These are phyloP conservation scores for Corallochytrium limacisporum DNA, from an alignment of 78 protist genomes.

Conservation along the genomic window DNA sequence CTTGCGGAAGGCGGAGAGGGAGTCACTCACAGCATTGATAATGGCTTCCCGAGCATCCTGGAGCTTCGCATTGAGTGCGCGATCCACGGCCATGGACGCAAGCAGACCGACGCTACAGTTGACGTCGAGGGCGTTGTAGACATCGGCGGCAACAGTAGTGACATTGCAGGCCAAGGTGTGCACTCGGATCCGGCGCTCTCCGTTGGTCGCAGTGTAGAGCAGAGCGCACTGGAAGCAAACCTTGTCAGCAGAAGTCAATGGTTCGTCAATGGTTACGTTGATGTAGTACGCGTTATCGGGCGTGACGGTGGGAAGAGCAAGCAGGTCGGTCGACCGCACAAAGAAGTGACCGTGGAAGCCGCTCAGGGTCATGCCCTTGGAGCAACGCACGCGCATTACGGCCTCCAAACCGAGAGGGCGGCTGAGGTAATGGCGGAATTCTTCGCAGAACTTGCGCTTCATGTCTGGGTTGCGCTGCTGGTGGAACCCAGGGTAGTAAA, in stretches of 20 bases:
- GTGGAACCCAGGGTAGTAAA: conserved; percentile 10
- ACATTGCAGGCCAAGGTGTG: conserved; percentile 4
- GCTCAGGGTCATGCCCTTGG: neutral
- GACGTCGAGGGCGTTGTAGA: too few relatives aligned
- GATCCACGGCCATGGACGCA: conserved; percentile 14
- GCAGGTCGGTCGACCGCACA: conserved; percentile 16
- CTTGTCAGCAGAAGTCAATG: neutral
- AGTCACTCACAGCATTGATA: neutral
- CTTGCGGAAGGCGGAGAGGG: neutral
- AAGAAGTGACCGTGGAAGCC: conserved; percentile 27
- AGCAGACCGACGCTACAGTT: too few relatives aligned
- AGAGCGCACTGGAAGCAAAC: conserved; percentile 9
- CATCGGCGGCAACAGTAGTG: too few relatives aligned
- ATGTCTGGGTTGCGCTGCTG: neutral
- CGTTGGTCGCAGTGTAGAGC: conserved; percentile 17
- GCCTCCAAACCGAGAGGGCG: conserved; percentile 27
- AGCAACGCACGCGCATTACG: conserved; percentile 26
- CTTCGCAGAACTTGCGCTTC: neutral
- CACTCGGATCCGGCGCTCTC: conserved; percentile 36
- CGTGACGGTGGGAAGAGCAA: conserved; percentile 10
- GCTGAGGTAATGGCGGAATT: neutral
- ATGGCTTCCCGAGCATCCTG: conserved; percentile 14
- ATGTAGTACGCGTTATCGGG: conserved; percentile 19
- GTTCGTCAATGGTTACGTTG: neutral
- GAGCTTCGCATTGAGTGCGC: neutral